Conservation (phyloP, 2,329 filamentous ascomycete species). For the Tolypocladium tropicale region DNA sequence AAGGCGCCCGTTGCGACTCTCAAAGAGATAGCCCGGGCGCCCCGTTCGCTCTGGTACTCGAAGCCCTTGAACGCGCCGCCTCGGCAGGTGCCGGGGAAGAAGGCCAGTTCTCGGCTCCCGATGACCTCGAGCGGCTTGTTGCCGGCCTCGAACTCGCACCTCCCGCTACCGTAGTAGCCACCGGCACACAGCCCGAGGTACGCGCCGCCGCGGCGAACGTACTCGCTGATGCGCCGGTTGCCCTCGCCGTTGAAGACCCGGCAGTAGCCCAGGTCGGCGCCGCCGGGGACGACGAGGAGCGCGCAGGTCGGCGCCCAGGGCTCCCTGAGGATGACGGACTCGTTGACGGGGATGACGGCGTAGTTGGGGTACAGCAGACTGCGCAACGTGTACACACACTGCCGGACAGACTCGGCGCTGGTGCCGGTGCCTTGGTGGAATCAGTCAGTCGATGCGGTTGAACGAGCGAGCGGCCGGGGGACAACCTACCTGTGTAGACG, state of each 20-base stretch:
- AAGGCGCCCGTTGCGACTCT: slow-evolving; percentile 53
- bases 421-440: slow-evolving; percentile 60
- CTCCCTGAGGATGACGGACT: slow-evolving; percentile 73
- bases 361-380: slow-evolving; percentile 83
- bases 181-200: slow-evolving; percentile 93
- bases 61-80: slow-evolving; percentile 86
- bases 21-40: slow-evolving; percentile 63
- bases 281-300: slow-evolving; percentile 83
- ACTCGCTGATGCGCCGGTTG: slow-evolving; percentile 75
- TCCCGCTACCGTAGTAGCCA: slow-evolving; percentile 74
- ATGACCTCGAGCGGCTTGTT: slow-evolving; percentile 70
- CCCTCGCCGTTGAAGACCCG: slow-evolving; percentile 77
- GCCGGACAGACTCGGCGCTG: slow-evolving; percentile 78
- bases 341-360: slow-evolving; percentile 77
- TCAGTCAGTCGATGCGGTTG: slow-evolving; percentile 4
- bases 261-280: slow-evolving; percentile 89
- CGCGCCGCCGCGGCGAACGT: slow-evolving; percentile 71
- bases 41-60: slow-evolving; percentile 77
- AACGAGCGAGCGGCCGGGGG: background rate
- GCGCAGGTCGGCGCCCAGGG: slow-evolving; percentile 85
- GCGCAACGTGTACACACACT: slow-evolving; percentile 79
- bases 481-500: slow-evolving; percentile 66
- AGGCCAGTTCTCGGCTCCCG: slow-evolving; percentile 72
- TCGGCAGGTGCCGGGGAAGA: slow-evolving; percentile 79
- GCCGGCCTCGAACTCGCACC: slow-evolving; percentile 88